Conservation (phyloP, 306 rosid genomes). For the Cucurbita pepo region DNA sequence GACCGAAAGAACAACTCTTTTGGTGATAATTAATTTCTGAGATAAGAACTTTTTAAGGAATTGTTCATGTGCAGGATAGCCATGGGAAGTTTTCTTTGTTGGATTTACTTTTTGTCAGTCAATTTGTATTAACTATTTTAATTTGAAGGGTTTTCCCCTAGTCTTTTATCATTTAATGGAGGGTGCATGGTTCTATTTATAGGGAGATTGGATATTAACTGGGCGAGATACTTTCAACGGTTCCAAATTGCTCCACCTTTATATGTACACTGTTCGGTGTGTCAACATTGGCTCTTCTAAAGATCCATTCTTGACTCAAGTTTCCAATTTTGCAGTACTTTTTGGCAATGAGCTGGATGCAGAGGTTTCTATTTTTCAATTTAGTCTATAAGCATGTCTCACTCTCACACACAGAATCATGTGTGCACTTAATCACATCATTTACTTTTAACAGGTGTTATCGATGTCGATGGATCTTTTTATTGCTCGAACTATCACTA, state of each 20-base stretch:
- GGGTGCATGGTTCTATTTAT: slow-evolving; percentile 7
- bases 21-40: neutral
- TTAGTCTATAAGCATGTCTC: slow-evolving; percentile 6
- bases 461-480: slow-evolving; percentile 99
- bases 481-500: slow-evolving; percentile 96
- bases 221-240: slow-evolving; percentile 56
- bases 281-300: slow-evolving; percentile 63
- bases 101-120: neutral
- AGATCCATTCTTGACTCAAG: slow-evolving; percentile 90
- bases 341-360: slow-evolving; percentile 99
- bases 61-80: neutral
- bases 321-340: slow-evolving; percentile 78
- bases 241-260: slow-evolving; percentile 43
- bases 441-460: slow-evolving; percentile 54
- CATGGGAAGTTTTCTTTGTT: neutral
- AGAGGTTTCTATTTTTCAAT: slow-evolving; percentile 50
- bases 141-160: neutral
- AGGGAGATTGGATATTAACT: slow-evolving; percentile 97
- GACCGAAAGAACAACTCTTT: neutral
- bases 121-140: neutral
- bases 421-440: slow-evolving; percentile 1
- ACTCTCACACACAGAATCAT: neutral
- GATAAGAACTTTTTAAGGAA: neutral
- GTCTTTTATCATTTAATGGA: neutral
- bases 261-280: slow-evolving; percentile 55